Evolutionary conservation across 75 land plant species (phyloP).

Genomic region (Chamaecyparis obtusa): DNA sequence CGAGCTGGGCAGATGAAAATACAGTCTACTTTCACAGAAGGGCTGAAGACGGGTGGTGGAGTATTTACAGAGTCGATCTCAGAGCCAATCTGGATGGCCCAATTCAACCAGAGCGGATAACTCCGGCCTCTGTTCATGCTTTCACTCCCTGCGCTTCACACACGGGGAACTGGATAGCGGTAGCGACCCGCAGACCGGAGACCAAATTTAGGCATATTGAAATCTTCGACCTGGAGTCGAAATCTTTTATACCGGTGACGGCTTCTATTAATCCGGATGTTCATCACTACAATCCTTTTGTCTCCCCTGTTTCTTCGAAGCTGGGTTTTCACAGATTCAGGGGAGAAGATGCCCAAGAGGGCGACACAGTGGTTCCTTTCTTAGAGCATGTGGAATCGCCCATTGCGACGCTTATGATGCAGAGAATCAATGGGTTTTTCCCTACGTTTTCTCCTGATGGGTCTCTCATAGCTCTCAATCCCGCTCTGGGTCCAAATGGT

Average conservation of each 20-base stretch:
- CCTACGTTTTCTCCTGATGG: slow-evolving; percentile 48
- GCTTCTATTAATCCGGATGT: slow-evolving; percentile 26
- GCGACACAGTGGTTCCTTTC: slow-evolving; percentile 10
- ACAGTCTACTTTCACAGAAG: slow-evolving; percentile 63
- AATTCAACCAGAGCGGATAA: slow-evolving; percentile 38
- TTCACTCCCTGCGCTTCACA: slow-evolving; percentile 72
- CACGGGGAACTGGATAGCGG: slow-evolving; percentile 28
- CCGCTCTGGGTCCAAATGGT: slow-evolving; percentile 7
- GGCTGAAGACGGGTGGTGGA: slow-evolving; percentile 86
- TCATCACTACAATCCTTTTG: slow-evolving; percentile 59
- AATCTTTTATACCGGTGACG: slow-evolving; percentile 25
- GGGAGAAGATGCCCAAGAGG: slow-evolving; percentile 16
- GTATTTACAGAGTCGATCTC: slow-evolving; percentile 45
- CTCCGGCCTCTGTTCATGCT: slow-evolving; percentile 74
- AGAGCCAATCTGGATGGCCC: background rate
- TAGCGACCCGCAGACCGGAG: slow-evolving; percentile 42
- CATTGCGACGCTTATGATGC: slow-evolving; percentile 16
- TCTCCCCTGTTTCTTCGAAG: slow-evolving; percentile 22
- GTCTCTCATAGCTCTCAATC: slow-evolving; percentile 35
- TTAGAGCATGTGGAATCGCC: slow-evolving; percentile 23
- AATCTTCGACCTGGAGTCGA: slow-evolving; percentile 28
- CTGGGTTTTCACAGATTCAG: slow-evolving; percentile 52
- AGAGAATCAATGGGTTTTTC: slow-evolving; percentile 36
- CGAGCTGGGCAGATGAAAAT: slow-evolving; percentile 65
- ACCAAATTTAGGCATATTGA: slow-evolving; percentile 39